A percentile compares a stretch with the other conserved stretches of the same genome.
These are phyloP conservation scores for Rhodotorula mucilaginosa DNA, from an alignment of 1,284 basidiomycete species.

Conservation along the genomic window DNA sequence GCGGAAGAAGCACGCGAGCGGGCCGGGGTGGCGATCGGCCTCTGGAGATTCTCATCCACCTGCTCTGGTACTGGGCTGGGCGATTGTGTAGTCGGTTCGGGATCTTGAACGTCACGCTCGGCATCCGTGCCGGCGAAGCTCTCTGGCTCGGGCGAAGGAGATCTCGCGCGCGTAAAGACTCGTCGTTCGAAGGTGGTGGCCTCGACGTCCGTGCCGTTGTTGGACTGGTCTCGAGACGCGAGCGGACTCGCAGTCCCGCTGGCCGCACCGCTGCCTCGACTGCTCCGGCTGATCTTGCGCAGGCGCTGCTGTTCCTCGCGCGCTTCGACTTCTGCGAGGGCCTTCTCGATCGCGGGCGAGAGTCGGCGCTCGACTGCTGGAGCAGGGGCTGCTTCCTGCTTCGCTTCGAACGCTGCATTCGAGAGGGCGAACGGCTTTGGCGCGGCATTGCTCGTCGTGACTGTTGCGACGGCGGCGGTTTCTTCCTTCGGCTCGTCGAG, in stretches of 20 bases:
- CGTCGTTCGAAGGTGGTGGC: background rate
- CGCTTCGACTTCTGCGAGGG: conserved; percentile 21
- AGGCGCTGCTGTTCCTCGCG: conserved; percentile 19
- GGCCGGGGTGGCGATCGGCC: background rate
- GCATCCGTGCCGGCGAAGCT: background rate
- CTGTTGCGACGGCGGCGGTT: background rate
- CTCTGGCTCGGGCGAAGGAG: background rate
- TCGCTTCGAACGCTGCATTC: conserved; percentile 15
- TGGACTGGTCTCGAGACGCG: background rate
- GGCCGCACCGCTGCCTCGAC: background rate
- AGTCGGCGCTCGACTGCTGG: conserved; percentile 1
- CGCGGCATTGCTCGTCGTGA: background rate
- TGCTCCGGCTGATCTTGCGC: conserved; percentile 11
- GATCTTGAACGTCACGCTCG: background rate
- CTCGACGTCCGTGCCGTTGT: background rate
- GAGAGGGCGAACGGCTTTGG: conserved; percentile 30
- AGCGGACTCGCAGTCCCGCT: background rate
- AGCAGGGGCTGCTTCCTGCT: background rate
- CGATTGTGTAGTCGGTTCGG: background rate
- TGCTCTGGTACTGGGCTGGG: too few species aligned
- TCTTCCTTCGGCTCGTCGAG: background rate
- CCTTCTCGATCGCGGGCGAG: conserved; percentile 30
- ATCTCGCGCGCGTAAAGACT: conserved; percentile 4
- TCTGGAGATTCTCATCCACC: background rate
- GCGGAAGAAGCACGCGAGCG: background rate